Evolutionary conservation across 768 basidiomycete genomes (phyloP).

Genomic region (Russula griseocarnosa): DNA sequence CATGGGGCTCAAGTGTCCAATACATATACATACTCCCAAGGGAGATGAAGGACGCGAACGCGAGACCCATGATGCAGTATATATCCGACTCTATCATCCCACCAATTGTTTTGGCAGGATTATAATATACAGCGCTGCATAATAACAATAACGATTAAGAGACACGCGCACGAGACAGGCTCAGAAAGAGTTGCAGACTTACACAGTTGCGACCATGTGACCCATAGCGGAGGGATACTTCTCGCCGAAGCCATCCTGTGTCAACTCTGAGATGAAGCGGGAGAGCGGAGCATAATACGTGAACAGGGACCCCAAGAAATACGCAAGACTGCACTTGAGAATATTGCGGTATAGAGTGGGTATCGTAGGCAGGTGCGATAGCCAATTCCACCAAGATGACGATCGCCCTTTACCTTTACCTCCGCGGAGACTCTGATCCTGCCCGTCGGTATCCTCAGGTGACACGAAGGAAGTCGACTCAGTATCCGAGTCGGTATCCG

Average conservation of each 20-base stretch:
- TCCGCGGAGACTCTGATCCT: not conserved
- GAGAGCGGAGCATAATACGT: conserved; percentile 82
- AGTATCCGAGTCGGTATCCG: not conserved
- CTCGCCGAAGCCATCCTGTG: conserved; percentile 46
- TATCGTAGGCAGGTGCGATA: conserved; percentile 38
- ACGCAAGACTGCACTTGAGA: conserved; percentile 88
- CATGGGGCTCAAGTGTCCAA: conserved; percentile 68
- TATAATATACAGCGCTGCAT: conserved; percentile 75
- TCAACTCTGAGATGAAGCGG: conserved; percentile 57
- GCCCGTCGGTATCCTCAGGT: not conserved
- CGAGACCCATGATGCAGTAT: conserved; percentile 66
- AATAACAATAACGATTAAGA: not conserved
- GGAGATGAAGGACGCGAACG: conserved; percentile 70
- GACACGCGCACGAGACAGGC: not conserved
- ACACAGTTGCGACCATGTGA: conserved; percentile 94
- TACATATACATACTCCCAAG: conserved; percentile 73
- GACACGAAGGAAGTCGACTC: not conserved
- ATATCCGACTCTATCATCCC: conserved; percentile 89
- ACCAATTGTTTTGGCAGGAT: conserved; percentile 90
- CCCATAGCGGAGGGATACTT: conserved; percentile 68
- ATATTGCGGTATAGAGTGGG: conserved; percentile 63
- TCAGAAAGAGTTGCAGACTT: conserved; percentile 31
- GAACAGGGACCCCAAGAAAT: conserved; percentile 86
- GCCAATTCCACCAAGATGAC: conserved; percentile 9
- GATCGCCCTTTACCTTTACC: not conserved